Percentiles rank a stretch among this genome's conserved stretches.
Evolutionary conservation across 495 filamentous ascomycete species (phyloP).

Genomic region (Penicillium manginii): DNA sequence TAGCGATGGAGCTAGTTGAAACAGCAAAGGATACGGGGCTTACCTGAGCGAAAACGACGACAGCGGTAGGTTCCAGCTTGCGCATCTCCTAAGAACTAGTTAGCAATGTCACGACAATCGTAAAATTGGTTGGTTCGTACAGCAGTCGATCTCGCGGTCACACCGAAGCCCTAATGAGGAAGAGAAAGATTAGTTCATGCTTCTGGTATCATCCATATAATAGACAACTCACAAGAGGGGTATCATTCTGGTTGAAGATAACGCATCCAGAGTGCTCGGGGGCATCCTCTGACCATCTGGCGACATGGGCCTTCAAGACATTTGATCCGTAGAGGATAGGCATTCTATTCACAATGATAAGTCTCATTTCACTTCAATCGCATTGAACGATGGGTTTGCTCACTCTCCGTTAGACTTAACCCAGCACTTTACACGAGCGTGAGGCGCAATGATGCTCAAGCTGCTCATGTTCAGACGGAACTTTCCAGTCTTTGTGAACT

Average conservation of each 20-base stretch:
- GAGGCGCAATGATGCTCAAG: conserved; percentile 79
- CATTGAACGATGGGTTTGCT: neutral
- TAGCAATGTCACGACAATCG: neutral
- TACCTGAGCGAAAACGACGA: conserved; percentile 65
- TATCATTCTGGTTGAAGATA: conserved; percentile 14
- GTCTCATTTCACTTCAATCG: neutral
- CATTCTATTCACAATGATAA: neutral
- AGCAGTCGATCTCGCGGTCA: conserved; percentile 3
- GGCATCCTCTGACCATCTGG: conserved; percentile 84
- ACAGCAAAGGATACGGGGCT: neutral
- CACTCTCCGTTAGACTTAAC: conserved; percentile 87
- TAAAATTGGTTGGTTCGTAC: neutral
- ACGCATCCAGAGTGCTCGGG: conserved; percentile 47
- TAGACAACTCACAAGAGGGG: conserved; percentile 4
- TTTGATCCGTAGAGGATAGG: conserved; percentile 80
- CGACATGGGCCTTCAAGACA: conserved; percentile 90
- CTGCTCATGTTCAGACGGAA: conserved; percentile 54
- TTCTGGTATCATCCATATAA: neutral
- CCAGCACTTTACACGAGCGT: conserved; percentile 94
- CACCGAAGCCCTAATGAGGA: neutral
- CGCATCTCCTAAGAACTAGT: conserved; percentile 61
- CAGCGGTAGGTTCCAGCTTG: conserved; percentile 84
- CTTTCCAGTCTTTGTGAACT: conserved; percentile 89
- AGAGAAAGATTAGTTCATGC: neutral
- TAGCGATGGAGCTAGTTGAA: neutral